Evolutionary conservation across 345 rosid species (phyloP), one percentile per base, ranked within the genome.

Genomic region (Sisymbrium irio): DNA sequence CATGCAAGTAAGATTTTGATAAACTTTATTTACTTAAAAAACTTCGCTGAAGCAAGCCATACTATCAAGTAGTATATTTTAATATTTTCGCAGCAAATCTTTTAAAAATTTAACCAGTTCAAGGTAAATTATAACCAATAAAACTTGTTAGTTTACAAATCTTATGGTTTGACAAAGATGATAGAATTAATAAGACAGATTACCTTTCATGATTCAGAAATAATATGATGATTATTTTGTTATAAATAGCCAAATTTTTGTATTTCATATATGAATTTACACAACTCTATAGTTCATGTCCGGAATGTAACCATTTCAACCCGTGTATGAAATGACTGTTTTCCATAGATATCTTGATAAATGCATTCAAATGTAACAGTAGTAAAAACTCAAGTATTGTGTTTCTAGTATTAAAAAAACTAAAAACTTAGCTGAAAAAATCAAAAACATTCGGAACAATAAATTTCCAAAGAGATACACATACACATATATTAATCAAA

Each of bases 361-460:
- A 32, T 27, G 59, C 12, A 45, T 63, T 28, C 42, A 50, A 19
- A 53, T 28, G 25, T 27, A 54, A 18, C 47, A 47, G 25, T 7
- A 15, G 59, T 47, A 27, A 62, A 57, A 18, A 73, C 56, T 56
- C 40, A 12, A 12, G 30, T 44, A 33, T 5, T 36, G 19, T 60
- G 47, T 17, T 39, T 32, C 6, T 1, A 9, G 50, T 28, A 15
- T 6, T 4, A 30, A 30, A 30, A 30, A 30, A 32, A 32, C 35
- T 32, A 32, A 58, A 19, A 39, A 50, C 37, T 10, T 46, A 22
- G 51, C 20, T 40, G 22, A 66, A 30, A 30, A 39, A 67, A 28
- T 67, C 35, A 47, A 53, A 59, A 39, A 42, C 59, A 61, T 33
- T 53, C 40, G 59, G n/a, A 59, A 30, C 41, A 60, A 40, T 19